A percentile compares a stretch with the other conserved stretches of the same genome.
These are phyloP conservation scores for Candida tetrigidarum DNA, from an alignment of 1,139 yeast genomes.

Conservation along the genomic window DNA sequence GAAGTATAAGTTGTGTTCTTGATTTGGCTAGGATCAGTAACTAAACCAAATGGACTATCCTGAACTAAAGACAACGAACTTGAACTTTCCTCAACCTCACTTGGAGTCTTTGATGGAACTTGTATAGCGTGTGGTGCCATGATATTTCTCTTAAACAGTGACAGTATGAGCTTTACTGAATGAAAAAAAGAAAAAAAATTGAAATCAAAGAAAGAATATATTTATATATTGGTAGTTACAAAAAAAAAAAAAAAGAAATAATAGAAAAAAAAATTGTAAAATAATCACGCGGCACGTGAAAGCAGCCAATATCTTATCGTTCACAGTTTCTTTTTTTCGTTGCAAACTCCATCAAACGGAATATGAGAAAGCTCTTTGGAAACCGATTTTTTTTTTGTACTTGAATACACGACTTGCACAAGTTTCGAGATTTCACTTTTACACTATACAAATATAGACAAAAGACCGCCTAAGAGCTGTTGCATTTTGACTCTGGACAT, in stretches of 20 bases:
- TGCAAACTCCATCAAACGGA: conserved; percentile 2
- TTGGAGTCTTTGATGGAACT: background rate
- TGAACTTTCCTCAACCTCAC: conserved; percentile 8
- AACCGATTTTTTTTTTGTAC: no score
- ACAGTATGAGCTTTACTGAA: background rate
- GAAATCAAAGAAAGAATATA: background rate
- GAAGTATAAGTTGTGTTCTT: conserved; percentile 58
- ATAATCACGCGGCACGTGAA: conserved; percentile 7
- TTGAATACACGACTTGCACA: no score
- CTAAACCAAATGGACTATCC: conserved; percentile 58
- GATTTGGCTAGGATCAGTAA: conserved; percentile 58
- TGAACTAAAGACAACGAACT: conserved; percentile 16
- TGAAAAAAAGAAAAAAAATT: conserved; percentile 2
- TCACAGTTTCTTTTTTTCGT: background rate
- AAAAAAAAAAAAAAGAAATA: background rate
- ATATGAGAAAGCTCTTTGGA: background rate
- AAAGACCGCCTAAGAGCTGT: no score
- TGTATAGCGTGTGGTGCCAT: conserved; percentile 13
- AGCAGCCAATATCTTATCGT: conserved; percentile 7
- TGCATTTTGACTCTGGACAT: no score
- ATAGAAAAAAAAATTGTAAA: background rate
- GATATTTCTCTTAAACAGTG: conserved; percentile 1
- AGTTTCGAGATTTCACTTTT: no score
- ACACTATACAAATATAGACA: no score
- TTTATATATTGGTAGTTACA: background rate